Percentiles rank a stretch among this genome's conserved stretches.
phyloP scores from a whole-genome alignment of 306 rosid species.

The Macrotyloma uniflorum region DNA sequence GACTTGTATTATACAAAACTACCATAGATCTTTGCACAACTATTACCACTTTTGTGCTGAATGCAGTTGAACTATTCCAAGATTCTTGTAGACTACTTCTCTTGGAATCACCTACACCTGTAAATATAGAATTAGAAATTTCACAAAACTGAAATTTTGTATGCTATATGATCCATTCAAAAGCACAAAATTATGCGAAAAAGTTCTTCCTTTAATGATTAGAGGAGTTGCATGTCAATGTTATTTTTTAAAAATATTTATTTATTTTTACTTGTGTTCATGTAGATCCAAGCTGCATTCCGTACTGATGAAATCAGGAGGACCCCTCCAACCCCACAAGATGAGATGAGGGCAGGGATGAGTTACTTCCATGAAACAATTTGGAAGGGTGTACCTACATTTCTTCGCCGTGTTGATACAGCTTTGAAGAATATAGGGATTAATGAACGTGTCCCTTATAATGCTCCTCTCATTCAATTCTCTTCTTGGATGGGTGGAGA shows the following conservation, averaged over 20 bases:
- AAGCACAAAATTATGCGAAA: not conserved
- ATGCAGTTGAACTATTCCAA: not conserved
- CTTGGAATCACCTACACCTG: constrained; percentile 2
- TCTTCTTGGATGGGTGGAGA: constrained; percentile 99
- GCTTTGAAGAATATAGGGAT: constrained; percentile 87
- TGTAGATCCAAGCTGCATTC: constrained; percentile 91
- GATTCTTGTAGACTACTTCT: not conserved
- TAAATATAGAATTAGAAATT: constrained; percentile 10
- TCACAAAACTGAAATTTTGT: constrained; percentile 2
- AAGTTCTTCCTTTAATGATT: not conserved
- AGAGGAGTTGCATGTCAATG: not conserved
- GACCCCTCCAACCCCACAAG: constrained; percentile 94
- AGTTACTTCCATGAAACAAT: constrained; percentile 94
- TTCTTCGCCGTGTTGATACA: constrained; percentile 84
- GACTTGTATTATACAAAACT: not conserved
- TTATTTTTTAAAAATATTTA: not conserved
- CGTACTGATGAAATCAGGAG: constrained; percentile 91
- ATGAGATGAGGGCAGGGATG: constrained; percentile 97
- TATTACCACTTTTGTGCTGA: not conserved
- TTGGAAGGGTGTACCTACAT: constrained; percentile 88
- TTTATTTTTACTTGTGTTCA: constrained; percentile 13
- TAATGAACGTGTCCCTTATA: constrained; percentile 77
- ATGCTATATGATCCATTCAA: not conserved
- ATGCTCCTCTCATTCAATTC: constrained; percentile 86
- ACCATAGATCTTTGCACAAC: not conserved